Evolutionary conservation across 2,329 filamentous ascomycete genomes (phyloP).

Genomic region (Penicillium sp.): DNA sequence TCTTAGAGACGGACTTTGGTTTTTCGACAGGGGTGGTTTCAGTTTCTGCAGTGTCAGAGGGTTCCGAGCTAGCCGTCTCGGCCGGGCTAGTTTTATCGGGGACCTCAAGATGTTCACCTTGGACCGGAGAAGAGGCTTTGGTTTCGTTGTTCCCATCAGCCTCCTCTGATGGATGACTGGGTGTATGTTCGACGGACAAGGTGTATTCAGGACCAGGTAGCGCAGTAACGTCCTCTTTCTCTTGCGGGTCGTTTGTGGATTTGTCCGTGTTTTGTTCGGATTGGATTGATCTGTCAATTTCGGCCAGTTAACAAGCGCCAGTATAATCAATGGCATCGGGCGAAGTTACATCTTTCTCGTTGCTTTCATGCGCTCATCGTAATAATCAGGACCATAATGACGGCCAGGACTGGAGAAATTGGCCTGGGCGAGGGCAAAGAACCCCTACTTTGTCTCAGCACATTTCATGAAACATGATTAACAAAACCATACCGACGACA

Average conservation of each 20-base stretch:
- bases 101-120: neutral
- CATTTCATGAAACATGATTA: neutral
- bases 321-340: neutral
- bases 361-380: constrained; percentile 52
- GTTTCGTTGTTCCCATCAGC: neutral
- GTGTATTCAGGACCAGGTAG: neutral
- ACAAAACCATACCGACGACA: constrained; percentile 39
- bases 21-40: constrained; percentile 6
- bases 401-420: constrained; percentile 48
- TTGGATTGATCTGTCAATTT: constrained; percentile 15
- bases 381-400: constrained; percentile 49
- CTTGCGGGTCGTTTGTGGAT: neutral
- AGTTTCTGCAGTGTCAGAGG: constrained; percentile 1
- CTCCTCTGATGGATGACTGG: neutral
- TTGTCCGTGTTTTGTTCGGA: neutral
- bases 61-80: neutral
- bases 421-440: constrained; percentile 48
- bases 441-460: constrained; percentile 40
- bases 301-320: constrained; percentile 1
- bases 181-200: constrained; percentile 3
- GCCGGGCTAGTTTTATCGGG: neutral
- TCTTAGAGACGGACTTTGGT: constrained; percentile 7
- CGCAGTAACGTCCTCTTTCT: neutral
- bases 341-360: constrained; percentile 37
- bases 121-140: neutral